Base-by-base conservation (phyloP, 2,329 filamentous ascomycete species). In the Apiospora phragmitis region DNA sequence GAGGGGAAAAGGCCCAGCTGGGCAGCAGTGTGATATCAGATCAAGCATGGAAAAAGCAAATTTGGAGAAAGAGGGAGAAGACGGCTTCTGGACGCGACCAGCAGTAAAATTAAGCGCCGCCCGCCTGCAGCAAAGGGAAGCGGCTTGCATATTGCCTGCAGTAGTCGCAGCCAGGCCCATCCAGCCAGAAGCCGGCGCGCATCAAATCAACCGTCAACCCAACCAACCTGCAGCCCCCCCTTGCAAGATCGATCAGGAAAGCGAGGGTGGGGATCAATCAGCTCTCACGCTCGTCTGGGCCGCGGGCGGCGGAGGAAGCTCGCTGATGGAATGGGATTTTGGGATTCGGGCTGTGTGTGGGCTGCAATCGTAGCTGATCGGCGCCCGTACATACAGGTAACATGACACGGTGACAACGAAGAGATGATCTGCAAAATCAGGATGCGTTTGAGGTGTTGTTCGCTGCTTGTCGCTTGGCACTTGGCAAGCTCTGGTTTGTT, bases 81-180 rank as follows among this genome's bases (percentile, higher is more conserved):
- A 62, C 9, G 29, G n/a, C 29, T 59, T 59, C 51, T 59, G 32
- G 55, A 55, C n/a, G n/a, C n/a, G n/a, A n/a, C 55, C 51, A 59
- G 51, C 51, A 35, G 51, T 62, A 8, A 62, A 62, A 62, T 62
- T 62, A 62, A 62, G 55, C 55, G 55, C 55, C 55, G 55, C 55
- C 55, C 55, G 55, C 55, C 55, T 62, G 55, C 55, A 62, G 55
- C 55, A 38, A 35, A 62, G 55, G 55, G 55, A 38, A 62, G 55
- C 55, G 55, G 55, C 55, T 38, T 62, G 55, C 55, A 62, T 62
- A 62, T 62, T 62, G 55, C 55, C 55, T 62, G 55, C 55, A 62
- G 55, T 62, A 62, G 55, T 38, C 55, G 55, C 55, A n/a, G 32
- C 21, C 55, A 38, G 32, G 55, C 38, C 32, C 55, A 38, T 21